Evolutionary conservation across 2,329 filamentous ascomycete genomes (phyloP).

Genomic region (Cladosporium cucumerinum): DNA sequence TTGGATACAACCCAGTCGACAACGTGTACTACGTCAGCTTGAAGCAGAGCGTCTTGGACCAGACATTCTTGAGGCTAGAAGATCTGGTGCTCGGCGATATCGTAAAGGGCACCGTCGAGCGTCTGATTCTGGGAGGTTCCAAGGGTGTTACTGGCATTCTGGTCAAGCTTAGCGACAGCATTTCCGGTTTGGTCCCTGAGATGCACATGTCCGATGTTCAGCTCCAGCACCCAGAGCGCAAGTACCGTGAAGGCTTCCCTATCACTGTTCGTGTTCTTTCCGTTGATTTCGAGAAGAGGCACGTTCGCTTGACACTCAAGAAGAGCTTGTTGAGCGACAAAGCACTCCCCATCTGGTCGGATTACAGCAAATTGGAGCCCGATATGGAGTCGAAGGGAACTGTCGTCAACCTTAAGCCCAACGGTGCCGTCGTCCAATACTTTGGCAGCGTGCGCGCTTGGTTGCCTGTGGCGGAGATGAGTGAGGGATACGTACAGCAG

Average conservation of each 20-base stretch:
- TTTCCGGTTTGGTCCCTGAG: constrained; percentile 83
- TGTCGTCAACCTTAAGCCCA: constrained; percentile 72
- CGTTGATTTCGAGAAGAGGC: constrained; percentile 68
- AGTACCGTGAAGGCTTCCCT: constrained; percentile 81
- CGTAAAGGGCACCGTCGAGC: constrained; percentile 80
- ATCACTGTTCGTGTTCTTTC: constrained; percentile 85
- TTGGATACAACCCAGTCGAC: constrained; percentile 85
- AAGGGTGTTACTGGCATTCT: constrained; percentile 78
- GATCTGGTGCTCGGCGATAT: constrained; percentile 80
- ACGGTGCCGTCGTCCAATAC: constrained; percentile 88
- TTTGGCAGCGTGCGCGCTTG: constrained; percentile 82
- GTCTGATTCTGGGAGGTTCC: constrained; percentile 73
- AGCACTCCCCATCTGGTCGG: constrained; percentile 73
- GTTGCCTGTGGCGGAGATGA: constrained; percentile 94
- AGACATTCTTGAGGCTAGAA: constrained; percentile 86
- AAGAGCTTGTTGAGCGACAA: constrained; percentile 77
- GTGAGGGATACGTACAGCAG: constrained; percentile 89
- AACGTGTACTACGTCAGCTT: constrained; percentile 82
- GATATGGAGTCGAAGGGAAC: constrained; percentile 82
- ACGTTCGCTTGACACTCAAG: constrained; percentile 85
- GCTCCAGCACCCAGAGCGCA: constrained; percentile 90
- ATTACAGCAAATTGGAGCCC: constrained; percentile 68
- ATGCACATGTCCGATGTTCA: constrained; percentile 84
- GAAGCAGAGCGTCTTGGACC: constrained; percentile 76
- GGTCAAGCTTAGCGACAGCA: constrained; percentile 78